Base-by-base conservation (phyloP, 257 asterid genomes). In the Solanum etuberosum region DNA sequence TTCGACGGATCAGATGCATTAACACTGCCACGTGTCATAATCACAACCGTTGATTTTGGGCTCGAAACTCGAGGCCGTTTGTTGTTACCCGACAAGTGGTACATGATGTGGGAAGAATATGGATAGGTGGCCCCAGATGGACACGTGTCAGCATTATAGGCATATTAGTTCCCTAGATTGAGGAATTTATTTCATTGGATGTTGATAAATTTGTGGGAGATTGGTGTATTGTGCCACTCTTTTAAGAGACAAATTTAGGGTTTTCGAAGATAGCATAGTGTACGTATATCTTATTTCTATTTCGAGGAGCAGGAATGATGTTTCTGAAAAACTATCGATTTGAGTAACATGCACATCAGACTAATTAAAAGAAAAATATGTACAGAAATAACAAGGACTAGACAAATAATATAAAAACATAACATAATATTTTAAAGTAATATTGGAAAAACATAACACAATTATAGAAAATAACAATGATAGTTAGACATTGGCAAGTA, bases 1-100 rank as follows among this genome's bases (percentile, higher is more conserved):
- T 90, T 86, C 3, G 21, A 89, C 88, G 90, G 89, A 7, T 9
- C 18, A 72, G 48, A 23, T 3, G 5, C 31, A 9, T 20, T 25
- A 23, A 7, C 2, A 0, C 0, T 18, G 40, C 85, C 90, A 88
- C 90, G 91, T 87, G 51, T 23, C 7, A 11, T 15, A 38, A 43
- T n/a, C 9, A 10, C 25, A 54, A 29, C 40, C 73, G 37, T 61
- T 59, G 51, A 25, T 23, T 7, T 3, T 13, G 12, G 59, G 85
- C 54, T 59, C 3, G 51, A 23, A 31, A 18, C 18, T 9, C 37
- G 86, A 68, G 71, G 57, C 6, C 4, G 0, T 37, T 2, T 4
- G 54, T 32, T 23, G 84, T 27, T 46, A 61, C 35, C 90, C 86
- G 90, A 88, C 90, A 90, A 82, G 86, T 31, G 34, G 48, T 85